Evolutionary conservation across 352 stramenopile genomes (phyloP), one percentile per base, ranked within the genome.

Genomic region (Peronospora farinosa): DNA sequence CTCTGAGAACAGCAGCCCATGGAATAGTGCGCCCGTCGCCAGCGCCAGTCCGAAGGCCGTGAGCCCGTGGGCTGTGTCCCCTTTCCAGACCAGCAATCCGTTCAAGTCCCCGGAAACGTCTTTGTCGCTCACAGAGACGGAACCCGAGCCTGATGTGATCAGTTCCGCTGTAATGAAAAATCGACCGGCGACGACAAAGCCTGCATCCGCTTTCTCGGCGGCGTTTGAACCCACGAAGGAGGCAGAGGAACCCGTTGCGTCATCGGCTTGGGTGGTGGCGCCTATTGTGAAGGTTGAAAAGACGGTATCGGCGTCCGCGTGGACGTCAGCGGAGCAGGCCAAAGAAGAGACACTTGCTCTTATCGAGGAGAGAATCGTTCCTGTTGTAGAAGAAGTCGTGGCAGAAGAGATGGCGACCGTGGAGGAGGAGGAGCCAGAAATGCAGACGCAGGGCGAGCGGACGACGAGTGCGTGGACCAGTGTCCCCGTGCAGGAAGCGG

Each of bases 11-110:
- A 73, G 51, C 35, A 70, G 63, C 42, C 71, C 73, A 16, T 85
- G 76, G 76, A 87, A 87, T 48, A 47, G 77, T 21, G 51, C 70
- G 3, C 71, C 71, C 17, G 50, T 49, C 43, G 38, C 61, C 13
- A 60, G 58, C 37, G 32, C 51, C 16, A 70, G 46, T 41, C 17
- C 62, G 23, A 39, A 65, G 38, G 25, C 58, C 13, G 45, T 55
- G 11, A 76, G 60, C 30, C 63, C 63, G 1, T 76, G 67, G 67
- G 57, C 63, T 17, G 67, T 76, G 16, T 68, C 60, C 16, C 67
- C 63, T 8, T 71, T 72, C 48, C 67, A 76, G 60, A 72, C 46
- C 1, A 71, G 33, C 33, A 68, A 76, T 52, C 67, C 67, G 5
- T 73, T 73, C 47, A 60, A 62, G 35, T 45, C 54, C 0, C 21